phyloP scores from a whole-genome alignment of 2,329 filamentous ascomycete genomes.

The Ophiostoma tasmaniense region DNA sequence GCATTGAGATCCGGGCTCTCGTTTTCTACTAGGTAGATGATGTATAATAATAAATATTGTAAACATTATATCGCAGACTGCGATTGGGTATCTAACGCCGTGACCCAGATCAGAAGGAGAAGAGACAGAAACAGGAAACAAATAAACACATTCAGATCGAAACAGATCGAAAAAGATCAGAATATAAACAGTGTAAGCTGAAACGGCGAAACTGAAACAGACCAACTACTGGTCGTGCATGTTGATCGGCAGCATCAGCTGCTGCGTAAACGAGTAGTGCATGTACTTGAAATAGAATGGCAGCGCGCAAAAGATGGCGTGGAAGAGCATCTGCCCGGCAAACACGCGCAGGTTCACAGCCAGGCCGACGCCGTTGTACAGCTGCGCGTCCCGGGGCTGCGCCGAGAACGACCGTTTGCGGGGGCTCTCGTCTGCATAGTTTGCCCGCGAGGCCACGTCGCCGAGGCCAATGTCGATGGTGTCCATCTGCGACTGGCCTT shows the following conservation, averaged over 20 bases:
- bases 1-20: constrained; percentile 56
- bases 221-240: background rate
- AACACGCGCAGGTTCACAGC: background rate
- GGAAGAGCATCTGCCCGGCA: background rate
- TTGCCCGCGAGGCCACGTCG: background rate
- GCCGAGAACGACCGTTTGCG: background rate
- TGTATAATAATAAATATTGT: no score
- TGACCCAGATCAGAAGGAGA: no score
- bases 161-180: background rate
- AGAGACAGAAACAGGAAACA: no score
- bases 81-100: no score
- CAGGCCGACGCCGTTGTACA: background rate
- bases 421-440: background rate
- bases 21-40: constrained; percentile 41
- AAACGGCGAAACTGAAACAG: background rate
- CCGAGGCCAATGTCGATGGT: background rate
- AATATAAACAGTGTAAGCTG: background rate
- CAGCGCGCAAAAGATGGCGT: background rate
- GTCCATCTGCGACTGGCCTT: background rate
- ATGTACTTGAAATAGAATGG: background rate
- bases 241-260: background rate
- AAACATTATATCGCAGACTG: no score
- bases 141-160: no score
- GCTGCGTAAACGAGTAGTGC: background rate
- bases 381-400: background rate